These are phyloP conservation scores for Cudoniella acicularis DNA, from an alignment of 495 filamentous ascomycete genomes.

Conservation along the genomic window DNA sequence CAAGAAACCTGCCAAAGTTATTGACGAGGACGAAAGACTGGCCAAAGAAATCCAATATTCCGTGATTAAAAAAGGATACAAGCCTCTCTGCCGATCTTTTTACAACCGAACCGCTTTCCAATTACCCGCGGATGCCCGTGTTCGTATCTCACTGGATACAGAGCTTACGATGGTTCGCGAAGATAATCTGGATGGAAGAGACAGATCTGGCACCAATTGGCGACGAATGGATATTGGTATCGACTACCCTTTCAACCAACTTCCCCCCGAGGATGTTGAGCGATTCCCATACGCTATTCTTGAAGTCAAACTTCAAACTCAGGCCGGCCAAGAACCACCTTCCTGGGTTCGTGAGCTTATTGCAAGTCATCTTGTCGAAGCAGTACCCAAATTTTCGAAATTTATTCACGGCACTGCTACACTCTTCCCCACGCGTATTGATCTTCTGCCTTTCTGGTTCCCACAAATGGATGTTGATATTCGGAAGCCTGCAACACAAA, in stretches of 20 bases:
- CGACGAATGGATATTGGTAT: slow-evolving; percentile 96
- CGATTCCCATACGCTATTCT: slow-evolving; percentile 95
- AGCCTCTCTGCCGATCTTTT: slow-evolving; percentile 87
- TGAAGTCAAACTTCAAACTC: slow-evolving; percentile 97
- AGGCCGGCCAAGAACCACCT: slow-evolving; percentile 93
- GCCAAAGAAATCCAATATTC: slow-evolving; percentile 93
- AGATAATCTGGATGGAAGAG: slow-evolving; percentile 83
- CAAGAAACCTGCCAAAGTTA: slow-evolving; percentile 87
- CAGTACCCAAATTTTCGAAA: slow-evolving; percentile 98
- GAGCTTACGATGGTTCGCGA: slow-evolving; percentile 93
- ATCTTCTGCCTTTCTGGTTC: slow-evolving; percentile 94
- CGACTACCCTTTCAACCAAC: slow-evolving; percentile 88
- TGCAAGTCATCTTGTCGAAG: slow-evolving; percentile 90
- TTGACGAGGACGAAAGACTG: slow-evolving; percentile 83
- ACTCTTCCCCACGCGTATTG: slow-evolving; percentile 80
- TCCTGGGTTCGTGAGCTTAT: slow-evolving; percentile 94
- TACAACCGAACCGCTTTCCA: slow-evolving; percentile 99
- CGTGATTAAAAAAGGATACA: slow-evolving; percentile 74
- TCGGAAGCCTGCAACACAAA: slow-evolving; percentile 79
- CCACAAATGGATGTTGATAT: slow-evolving; percentile 99
- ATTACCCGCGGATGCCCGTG: slow-evolving; percentile 90
- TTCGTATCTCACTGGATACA: slow-evolving; percentile 95
- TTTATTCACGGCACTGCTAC: slow-evolving; percentile 95
- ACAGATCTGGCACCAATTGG: slow-evolving; percentile 84
- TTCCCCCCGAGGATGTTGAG: slow-evolving; percentile 78